phyloP scores from a whole-genome alignment of 768 basidiomycete species.

The Leccinum truebloodii region DNA sequence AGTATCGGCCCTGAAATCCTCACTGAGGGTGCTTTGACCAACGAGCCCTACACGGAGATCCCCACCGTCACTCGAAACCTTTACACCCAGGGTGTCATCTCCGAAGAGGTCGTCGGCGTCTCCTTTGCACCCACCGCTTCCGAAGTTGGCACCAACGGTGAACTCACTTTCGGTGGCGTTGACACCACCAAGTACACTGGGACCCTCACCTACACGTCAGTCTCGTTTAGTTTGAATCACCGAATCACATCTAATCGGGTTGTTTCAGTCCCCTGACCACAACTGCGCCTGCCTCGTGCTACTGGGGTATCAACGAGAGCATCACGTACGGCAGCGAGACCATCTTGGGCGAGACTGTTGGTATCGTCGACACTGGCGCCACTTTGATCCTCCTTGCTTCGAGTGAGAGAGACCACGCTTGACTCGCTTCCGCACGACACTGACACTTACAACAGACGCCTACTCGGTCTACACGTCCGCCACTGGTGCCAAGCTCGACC shows the following conservation, averaged over 20 bases:
- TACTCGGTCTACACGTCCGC: conserved; percentile 43
- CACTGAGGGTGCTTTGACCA: conserved; percentile 42
- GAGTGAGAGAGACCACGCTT: conserved; percentile 23
- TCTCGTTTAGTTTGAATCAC: background rate
- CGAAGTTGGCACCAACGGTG: conserved; percentile 42
- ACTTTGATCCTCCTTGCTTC: conserved; percentile 52
- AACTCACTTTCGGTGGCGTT: conserved; percentile 51
- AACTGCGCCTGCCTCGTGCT: conserved; percentile 46
- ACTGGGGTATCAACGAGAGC: conserved; percentile 64
- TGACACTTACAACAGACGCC: conserved; percentile 31
- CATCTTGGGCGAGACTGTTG: conserved; percentile 48
- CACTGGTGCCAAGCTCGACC: conserved; percentile 44
- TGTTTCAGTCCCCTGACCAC: conserved; percentile 45
- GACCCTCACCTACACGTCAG: conserved; percentile 44
- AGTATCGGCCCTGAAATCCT: conserved; percentile 64
- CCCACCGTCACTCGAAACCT: conserved; percentile 63
- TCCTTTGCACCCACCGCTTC: conserved; percentile 49
- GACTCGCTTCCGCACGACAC: background rate
- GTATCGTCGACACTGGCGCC: conserved; percentile 64
- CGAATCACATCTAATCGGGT: conserved; percentile 1
- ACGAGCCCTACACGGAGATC: conserved; percentile 26
- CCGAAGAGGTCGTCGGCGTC: conserved; percentile 44
- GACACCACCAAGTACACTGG: conserved; percentile 34
- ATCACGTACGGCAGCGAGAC: conserved; percentile 49
- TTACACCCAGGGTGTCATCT: conserved; percentile 42